phyloP scores from a whole-genome alignment of 2,329 filamentous ascomycete genomes.

The Domatiomyces globalis region DNA sequence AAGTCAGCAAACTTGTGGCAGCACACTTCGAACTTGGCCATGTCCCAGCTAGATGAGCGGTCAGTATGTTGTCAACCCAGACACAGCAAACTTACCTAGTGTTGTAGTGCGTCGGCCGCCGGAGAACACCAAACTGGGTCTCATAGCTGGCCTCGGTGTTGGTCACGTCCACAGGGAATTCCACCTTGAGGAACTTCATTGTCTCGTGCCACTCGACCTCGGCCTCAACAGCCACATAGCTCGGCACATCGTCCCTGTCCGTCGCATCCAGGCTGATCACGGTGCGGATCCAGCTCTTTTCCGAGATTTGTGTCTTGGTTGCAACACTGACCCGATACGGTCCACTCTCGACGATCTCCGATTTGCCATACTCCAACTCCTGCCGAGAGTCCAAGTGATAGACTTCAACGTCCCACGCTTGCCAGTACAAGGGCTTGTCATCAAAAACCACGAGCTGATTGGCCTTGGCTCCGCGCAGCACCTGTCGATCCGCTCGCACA shows the following conservation, averaged over 20 bases:
- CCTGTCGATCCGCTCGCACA: conserved; percentile 55
- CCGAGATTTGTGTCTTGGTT: conserved; percentile 76
- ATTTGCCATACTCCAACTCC: conserved; percentile 55
- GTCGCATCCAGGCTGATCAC: conserved; percentile 66
- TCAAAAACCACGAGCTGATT: conserved; percentile 93
- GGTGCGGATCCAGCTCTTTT: conserved; percentile 71
- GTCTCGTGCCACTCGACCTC: conserved; percentile 96
- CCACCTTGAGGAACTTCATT: conserved; percentile 97
- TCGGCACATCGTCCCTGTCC: conserved; percentile 44
- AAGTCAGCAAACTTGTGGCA: conserved; percentile 90
- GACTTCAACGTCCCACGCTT: conserved; percentile 96
- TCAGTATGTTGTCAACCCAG: conserved; percentile 6
- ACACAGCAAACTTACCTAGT: conserved; percentile 46
- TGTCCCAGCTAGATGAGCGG: conserved; percentile 54
- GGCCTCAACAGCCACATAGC: conserved; percentile 61
- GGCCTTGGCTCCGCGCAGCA: conserved; percentile 59
- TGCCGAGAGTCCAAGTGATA: conserved; percentile 80
- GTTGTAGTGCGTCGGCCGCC: conserved; percentile 92
- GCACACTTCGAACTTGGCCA: conserved; percentile 96
- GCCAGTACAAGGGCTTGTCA: conserved; percentile 94
- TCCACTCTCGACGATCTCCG: conserved; percentile 56
- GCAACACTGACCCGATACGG: conserved; percentile 66
- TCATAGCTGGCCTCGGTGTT: conserved; percentile 93
- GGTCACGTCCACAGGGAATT: conserved; percentile 83
- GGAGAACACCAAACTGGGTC: conserved; percentile 80